Percentiles rank a stretch among this genome's conserved stretches.
phyloP scores from a whole-genome alignment of 257 asterid genomes.

The Gentiana straminea region DNA sequence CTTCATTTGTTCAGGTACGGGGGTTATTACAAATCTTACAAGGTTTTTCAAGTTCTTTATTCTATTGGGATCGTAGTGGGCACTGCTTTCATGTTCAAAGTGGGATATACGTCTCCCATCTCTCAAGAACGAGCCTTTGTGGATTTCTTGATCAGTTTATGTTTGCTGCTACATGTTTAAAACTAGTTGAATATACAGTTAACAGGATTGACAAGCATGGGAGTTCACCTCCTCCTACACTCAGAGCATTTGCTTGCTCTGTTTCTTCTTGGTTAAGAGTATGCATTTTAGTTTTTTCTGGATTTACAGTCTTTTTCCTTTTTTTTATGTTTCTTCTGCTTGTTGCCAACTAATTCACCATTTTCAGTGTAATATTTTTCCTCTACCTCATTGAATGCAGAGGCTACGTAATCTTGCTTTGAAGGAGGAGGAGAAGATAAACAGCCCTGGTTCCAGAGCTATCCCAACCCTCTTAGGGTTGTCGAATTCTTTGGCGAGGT shows the following conservation, averaged over 20 bases:
- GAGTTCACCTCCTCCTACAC: conserved; percentile 62
- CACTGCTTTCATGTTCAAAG: conserved; percentile 37
- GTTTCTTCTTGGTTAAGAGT: conserved; percentile 68
- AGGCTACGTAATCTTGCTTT: conserved; percentile 65
- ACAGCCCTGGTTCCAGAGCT: conserved; percentile 31
- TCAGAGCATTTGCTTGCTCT: conserved; percentile 75
- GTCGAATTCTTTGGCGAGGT: conserved; percentile 90
- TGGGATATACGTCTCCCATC: conserved; percentile 72
- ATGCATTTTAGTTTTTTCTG: conserved; percentile 9
- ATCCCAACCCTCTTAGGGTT: conserved; percentile 75
- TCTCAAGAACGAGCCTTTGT: conserved; percentile 68
- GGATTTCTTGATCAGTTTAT: conserved; percentile 57
- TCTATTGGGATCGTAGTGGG: conserved; percentile 53
- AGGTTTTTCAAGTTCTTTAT: conserved; percentile 61
- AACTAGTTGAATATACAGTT: conserved; percentile 47
- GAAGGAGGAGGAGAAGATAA: conserved; percentile 73
- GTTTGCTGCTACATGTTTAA: conserved; percentile 72
- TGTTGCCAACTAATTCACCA: not conserved
- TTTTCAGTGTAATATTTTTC: not conserved
- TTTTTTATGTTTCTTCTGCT: not conserved
- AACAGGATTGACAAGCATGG: conserved; percentile 47
- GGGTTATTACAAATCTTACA: conserved; percentile 85
- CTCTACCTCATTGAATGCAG: conserved; percentile 24
- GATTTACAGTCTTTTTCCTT: not conserved
- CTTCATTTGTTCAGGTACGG: conserved; percentile 39